These are phyloP conservation scores for cucumber (Cucumis sativus) DNA, from an alignment of 306 rosid genomes.

Conservation along the genomic window Cucumber_9930_V3 NC_026656.2:20252501-20253000, in stretches of 20 bases:
- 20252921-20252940: not conserved
- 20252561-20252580: slow-evolving; percentile 40
- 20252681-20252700: slow-evolving; percentile 61
- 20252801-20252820: not conserved
- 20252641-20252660: slow-evolving; percentile 62
- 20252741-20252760: slow-evolving; percentile 25
- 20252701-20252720: slow-evolving; percentile 55
- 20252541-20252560: not conserved
- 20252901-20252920: not conserved
- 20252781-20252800: slow-evolving; percentile 33
- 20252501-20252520: slow-evolving; percentile 19
- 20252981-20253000: not conserved
- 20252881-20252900: not conserved
- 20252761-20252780: slow-evolving; percentile 67
- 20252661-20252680: slow-evolving; percentile 63
- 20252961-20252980: not conserved
- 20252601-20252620: slow-evolving; percentile 52
- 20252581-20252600: slow-evolving; percentile 60
- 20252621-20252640: slow-evolving; percentile 51
- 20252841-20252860: not conserved
- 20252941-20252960: not conserved
- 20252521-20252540: not conserved
- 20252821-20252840: not conserved
- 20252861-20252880: not conserved
- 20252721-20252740: slow-evolving; percentile 82